Conservation (phyloP, 192 early-diverging fungal genomes). For the Coemansia sp. region DNA sequence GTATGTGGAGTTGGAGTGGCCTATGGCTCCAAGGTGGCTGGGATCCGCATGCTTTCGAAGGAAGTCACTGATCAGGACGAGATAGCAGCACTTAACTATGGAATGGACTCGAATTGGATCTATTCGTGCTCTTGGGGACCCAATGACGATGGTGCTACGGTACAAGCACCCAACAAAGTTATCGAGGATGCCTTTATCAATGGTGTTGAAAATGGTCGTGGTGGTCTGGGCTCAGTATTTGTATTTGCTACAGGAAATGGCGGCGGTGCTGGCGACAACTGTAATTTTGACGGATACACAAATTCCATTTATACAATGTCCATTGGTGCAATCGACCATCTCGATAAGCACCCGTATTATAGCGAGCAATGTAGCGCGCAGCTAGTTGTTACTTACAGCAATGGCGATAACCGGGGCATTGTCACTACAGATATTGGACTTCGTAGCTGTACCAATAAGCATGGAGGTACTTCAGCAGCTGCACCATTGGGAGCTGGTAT, state of each 20-base stretch:
- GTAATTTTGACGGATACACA: slow-evolving; percentile 96
- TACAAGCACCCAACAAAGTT: slow-evolving; percentile 79
- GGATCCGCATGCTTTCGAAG: slow-evolving; percentile 86
- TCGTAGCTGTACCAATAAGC: slow-evolving; percentile 68
- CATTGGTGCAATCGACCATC: slow-evolving; percentile 80
- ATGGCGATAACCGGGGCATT: slow-evolving; percentile 74
- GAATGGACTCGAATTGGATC: slow-evolving; percentile 85
- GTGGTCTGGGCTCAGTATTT: slow-evolving; percentile 83
- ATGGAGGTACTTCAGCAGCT: slow-evolving; percentile 94
- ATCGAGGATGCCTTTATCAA: slow-evolving; percentile 83
- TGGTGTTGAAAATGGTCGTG: slow-evolving; percentile 81
- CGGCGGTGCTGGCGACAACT: slow-evolving; percentile 77
- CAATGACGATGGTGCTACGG: slow-evolving; percentile 78
- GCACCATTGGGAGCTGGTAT: slow-evolving; percentile 91
- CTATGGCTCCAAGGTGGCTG: slow-evolving; percentile 80
- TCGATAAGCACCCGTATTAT: slow-evolving; percentile 77
- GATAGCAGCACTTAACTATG: slow-evolving; percentile 85
- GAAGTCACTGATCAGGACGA: slow-evolving; percentile 92
- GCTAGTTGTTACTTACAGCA: slow-evolving; percentile 84
- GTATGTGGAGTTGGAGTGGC: slow-evolving; percentile 95
- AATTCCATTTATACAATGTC: slow-evolving; percentile 96
- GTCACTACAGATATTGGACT: slow-evolving; percentile 87
- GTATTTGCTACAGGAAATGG: slow-evolving; percentile 97
- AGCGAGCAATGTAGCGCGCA: slow-evolving; percentile 88
- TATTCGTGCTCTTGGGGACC: slow-evolving; percentile 98